Evolutionary conservation across 2,329 filamentous ascomycete species (phyloP), one percentile per base, ranked within the genome.

Genomic region (Beauveria medogensis): DNA sequence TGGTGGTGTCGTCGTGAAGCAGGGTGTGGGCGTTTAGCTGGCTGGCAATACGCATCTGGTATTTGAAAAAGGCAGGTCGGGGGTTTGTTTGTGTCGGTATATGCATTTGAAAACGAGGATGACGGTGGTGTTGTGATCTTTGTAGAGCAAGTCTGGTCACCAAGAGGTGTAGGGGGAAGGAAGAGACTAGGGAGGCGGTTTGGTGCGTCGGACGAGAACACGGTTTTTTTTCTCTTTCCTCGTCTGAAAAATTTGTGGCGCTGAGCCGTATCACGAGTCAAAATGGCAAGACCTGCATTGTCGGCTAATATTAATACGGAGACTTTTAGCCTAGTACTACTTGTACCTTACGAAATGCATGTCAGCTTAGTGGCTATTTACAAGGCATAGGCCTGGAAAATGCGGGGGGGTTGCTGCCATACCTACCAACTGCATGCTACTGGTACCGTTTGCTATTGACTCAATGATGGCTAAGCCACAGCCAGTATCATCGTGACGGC

Each of bases 31-130:
- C 73, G 71, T 77, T 74, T 71, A 79, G 76, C 72, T 76, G 74
- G 74, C 75, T 78, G 67, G 77, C 75, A 70, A 77, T 70, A 73
- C 79, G 80, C 82, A 85, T 85, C 80, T 83, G 81, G 79, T 75
- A 77, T 70, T 76, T 77, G 74, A 80, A 80, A 69, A 79, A 79
- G 68, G 77, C 78, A 67, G 78, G 67, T 67, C 65, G 74, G 67
- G 77, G 75, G 72, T 75, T 70, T 68, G 68, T 70, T 65, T 74
- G 71, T 69, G 74, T 74, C 76, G 78, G 75, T 76, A 75, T 79
- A 82, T 82, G 81, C 82, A 85, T 85, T 84, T 72, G 79, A 72
- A 64, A 67, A 63, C 60, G 65, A 20, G 61, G 68, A 56, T 56
- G 57, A 47, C n/a, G 48, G 43, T 26, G 14, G 18, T 61, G 18